These are phyloP conservation scores for Tolypocladium ovalisporum DNA, from an alignment of 2,329 filamentous ascomycete species.

Conservation along the genomic window DNA sequence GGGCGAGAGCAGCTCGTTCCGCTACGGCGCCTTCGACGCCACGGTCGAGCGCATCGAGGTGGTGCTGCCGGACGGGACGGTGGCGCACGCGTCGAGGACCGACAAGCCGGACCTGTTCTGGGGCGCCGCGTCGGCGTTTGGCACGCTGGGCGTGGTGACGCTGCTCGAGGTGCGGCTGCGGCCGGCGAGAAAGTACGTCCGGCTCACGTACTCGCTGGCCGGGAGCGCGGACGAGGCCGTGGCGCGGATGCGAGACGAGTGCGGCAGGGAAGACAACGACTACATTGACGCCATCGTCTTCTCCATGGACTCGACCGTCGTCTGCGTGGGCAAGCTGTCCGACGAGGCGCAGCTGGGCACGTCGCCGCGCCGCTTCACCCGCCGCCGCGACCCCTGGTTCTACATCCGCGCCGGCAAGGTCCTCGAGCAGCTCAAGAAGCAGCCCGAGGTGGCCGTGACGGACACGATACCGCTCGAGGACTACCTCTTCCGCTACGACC, in stretches of 20 bases:
- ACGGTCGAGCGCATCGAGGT: constrained; percentile 54
- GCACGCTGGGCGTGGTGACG: constrained; percentile 57
- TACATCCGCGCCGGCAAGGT: constrained; percentile 53
- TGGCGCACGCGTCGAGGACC: constrained; percentile 41
- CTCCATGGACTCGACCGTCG: constrained; percentile 38
- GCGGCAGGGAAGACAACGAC: constrained; percentile 33
- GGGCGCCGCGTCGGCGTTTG: constrained; percentile 54
- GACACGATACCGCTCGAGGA: constrained; percentile 52
- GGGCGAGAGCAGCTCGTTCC: constrained; percentile 59
- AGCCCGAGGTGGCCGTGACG: constrained; percentile 11
- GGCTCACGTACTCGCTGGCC: constrained; percentile 43
- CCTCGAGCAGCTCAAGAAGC: constrained; percentile 14
- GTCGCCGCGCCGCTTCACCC: constrained; percentile 38
- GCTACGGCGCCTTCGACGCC: constrained; percentile 54
- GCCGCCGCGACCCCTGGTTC: constrained; percentile 58
- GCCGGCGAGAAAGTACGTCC: constrained; percentile 42
- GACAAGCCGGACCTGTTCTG: constrained; percentile 50
- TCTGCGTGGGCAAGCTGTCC: constrained; percentile 50
- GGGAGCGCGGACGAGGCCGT: constrained; percentile 26
- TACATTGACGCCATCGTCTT: constrained; percentile 64
- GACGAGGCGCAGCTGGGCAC: constrained; percentile 28
- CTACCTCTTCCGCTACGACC: constrained; percentile 63
- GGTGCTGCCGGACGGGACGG: constrained; percentile 48
- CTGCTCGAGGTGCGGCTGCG: constrained; percentile 49
- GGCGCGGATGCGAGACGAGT: constrained; percentile 32